Base-by-base conservation (phyloP, 768 basidiomycete genomes). In the Guyanaporus albipodus region DNA sequence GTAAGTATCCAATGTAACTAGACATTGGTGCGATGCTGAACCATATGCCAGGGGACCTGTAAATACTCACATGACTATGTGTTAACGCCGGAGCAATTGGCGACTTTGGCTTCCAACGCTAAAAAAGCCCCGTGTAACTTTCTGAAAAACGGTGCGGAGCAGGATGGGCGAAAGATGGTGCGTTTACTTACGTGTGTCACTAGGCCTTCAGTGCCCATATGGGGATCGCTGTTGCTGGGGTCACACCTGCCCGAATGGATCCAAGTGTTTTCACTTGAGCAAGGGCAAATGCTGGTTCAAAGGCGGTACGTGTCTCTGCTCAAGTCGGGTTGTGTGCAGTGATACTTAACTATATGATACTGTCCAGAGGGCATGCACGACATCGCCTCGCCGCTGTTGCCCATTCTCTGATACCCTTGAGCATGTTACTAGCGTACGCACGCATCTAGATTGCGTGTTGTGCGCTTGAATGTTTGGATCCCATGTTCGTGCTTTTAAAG, bases 271-370 rank as follows among this genome's bases (percentile, higher is more conserved):
- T 37, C 84, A 85, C 63, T 68, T 84, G 24, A 79, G 77, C 67
- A 87, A 84, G 60, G 87, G 87, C 34, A 89, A 85, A 67, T 91
- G 88, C 61, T 89, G 88, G 86, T 91, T 91, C 67, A 89, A 90
- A 76, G 87, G 83, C 55, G 67, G 76, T 77, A 46, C 58, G 77
- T 67, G 8, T 24, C 11, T 42, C 29, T 7, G 19, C 8, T 28
- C 19, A 42, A 4, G 17, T 32, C 10, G 8, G 31, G 36, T 18
- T 23, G 22, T 39, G n/a, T 9, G 23, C n/a, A n/a, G n/a, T n/a
- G 40, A 17, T 9, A 24, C 51, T 60, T 19, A 53, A 37, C 21
- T 10, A 26, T 34, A 38, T 15, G 4, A 23, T 32, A 19, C 15
- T 41, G 36, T 8, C 4, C 42, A 75, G 73, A 71, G 39, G 71